Evolutionary conservation across 2,329 filamentous ascomycete species (phyloP).

Genomic region (Claviceps spartinae): DNA sequence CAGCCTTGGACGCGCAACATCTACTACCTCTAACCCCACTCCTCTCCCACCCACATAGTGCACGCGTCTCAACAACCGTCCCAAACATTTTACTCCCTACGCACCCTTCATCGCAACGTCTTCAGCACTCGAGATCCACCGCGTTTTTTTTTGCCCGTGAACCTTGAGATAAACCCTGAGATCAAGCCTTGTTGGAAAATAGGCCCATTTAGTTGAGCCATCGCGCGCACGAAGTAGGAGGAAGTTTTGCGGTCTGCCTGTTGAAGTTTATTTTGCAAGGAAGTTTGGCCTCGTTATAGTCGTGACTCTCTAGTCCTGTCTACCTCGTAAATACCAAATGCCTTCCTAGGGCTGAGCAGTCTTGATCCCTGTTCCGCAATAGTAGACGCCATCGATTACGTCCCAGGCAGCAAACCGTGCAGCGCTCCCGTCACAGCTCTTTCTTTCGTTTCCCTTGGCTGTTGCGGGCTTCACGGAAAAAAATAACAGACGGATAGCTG

Average conservation of each 20-base stretch:
- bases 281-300: conserved; percentile 16
- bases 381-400: conserved; percentile 13
- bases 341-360: conserved; percentile 13
- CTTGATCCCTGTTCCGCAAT: conserved; percentile 13
- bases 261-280: background rate
- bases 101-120: background rate
- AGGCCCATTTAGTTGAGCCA: background rate
- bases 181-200: background rate
- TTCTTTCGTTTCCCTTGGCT: background rate
- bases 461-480: background rate
- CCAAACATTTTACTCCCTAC: background rate
- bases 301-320: conserved; percentile 19
- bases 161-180: background rate
- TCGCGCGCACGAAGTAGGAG: conserved; percentile 1
- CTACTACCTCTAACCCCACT: background rate
- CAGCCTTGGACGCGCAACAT: background rate
- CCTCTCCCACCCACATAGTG: background rate
- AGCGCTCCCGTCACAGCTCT: background rate
- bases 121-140: background rate
- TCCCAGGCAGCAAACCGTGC: conserved; percentile 6
- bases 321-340: conserved; percentile 20
- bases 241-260: background rate
- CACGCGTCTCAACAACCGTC: background rate
- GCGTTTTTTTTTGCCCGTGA: background rate
- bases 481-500: background rate